Evolutionary conservation across 2,329 filamentous ascomycete species (phyloP).

Genomic region (Beauveria sp.): DNA sequence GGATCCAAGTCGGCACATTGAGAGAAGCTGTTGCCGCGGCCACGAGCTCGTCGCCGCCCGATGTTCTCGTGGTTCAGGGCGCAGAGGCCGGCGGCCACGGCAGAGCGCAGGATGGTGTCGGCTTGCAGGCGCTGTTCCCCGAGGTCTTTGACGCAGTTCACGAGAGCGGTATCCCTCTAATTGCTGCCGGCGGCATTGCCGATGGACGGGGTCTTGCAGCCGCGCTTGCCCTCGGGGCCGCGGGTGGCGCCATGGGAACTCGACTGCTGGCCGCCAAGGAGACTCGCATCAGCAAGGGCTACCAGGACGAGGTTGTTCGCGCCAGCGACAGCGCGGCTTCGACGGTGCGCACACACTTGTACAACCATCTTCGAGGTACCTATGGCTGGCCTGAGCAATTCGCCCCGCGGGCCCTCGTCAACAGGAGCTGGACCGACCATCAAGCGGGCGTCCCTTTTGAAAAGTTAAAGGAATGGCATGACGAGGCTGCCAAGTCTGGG

Average conservation of each 20-base stretch:
- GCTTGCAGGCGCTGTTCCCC: constrained; percentile 41
- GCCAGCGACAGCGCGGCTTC: constrained; percentile 30
- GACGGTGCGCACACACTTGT: constrained; percentile 35
- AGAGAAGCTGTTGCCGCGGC: constrained; percentile 37
- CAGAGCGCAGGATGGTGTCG: constrained; percentile 32
- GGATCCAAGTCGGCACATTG: constrained; percentile 45
- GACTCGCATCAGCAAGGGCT: constrained; percentile 31
- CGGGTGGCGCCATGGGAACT: constrained; percentile 54
- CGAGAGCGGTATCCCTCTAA: constrained; percentile 29
- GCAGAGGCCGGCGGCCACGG: constrained; percentile 48
- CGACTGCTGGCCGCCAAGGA: constrained; percentile 47
- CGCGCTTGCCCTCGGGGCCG: constrained; percentile 41
- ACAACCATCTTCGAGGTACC: constrained; percentile 36
- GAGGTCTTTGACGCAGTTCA: constrained; percentile 37
- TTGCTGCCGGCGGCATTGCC: constrained; percentile 46
- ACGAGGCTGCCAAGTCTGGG: constrained; percentile 30
- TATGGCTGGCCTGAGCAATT: constrained; percentile 35
- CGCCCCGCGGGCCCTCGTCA: constrained; percentile 32
- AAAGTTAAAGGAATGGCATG: constrained; percentile 35
- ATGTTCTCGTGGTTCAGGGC: constrained; percentile 46
- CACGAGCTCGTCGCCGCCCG: constrained; percentile 28
- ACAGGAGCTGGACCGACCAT: constrained; percentile 30
- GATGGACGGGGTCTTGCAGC: constrained; percentile 45
- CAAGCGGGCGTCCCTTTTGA: constrained; percentile 32
- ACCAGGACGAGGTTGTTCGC: constrained; percentile 34